Percentiles rank a stretch among this genome's conserved stretches.
Conservation (phyloP, 2,329 filamentous ascomycete species). For the Phialophora chinensis region DNA sequence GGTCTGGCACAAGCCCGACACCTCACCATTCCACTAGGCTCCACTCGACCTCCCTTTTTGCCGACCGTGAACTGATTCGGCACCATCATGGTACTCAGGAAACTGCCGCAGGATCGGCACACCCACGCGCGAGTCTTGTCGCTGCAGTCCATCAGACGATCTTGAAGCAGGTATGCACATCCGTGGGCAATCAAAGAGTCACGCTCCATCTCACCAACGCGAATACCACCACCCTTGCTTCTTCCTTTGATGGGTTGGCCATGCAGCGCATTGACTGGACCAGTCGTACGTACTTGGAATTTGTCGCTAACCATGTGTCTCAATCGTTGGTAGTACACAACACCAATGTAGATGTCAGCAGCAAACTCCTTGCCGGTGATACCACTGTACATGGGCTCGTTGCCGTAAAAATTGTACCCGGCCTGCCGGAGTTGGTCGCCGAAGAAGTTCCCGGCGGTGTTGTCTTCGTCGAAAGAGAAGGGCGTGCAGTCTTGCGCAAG, state of each 20-base stretch:
- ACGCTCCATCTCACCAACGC: conserved; percentile 98
- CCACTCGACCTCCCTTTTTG: conserved; percentile 49
- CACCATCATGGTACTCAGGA: conserved; percentile 76
- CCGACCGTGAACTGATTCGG: conserved; percentile 42
- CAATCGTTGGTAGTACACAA: conserved; percentile 97
- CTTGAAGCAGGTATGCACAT: conserved; percentile 91
- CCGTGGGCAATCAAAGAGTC: conserved; percentile 94
- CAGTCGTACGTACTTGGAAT: conserved; percentile 95
- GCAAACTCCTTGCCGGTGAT: conserved; percentile 93
- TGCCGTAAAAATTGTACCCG: conserved; percentile 97
- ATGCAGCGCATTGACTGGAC: conserved; percentile 85
- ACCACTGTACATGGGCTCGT: conserved; percentile 97
- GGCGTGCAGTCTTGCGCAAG: conserved; percentile 96
- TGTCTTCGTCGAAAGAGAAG: conserved; percentile 90
- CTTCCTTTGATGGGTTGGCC: conserved; percentile 97
- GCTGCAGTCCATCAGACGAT: conserved; percentile 94
- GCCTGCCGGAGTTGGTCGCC: conserved; percentile 93
- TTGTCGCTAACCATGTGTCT: conserved; percentile 99
- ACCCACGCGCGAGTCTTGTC: conserved; percentile 91
- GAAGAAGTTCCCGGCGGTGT: conserved; percentile 92
- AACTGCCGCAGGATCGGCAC: conserved; percentile 86
- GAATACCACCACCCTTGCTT: conserved; percentile 96
- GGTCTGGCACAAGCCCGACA: conserved; percentile 79
- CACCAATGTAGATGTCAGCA: conserved; percentile 94
- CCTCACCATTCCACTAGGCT: conserved; percentile 66